Conservation (phyloP, 805 yeast genomes). For the Lachancea nothofagi region DNA sequence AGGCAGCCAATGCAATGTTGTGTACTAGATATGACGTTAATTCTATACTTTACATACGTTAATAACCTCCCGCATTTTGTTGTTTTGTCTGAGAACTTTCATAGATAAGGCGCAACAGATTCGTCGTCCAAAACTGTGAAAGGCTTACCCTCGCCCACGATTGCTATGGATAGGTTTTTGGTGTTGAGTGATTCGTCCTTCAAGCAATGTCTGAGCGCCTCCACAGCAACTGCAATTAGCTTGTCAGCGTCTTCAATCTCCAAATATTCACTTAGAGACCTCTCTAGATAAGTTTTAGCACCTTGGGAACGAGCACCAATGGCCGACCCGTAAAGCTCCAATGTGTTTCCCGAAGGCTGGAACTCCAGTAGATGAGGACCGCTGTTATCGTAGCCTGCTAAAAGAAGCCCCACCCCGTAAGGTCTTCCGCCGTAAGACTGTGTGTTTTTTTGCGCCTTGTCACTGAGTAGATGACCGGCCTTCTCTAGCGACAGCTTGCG, state of each 20-base stretch:
- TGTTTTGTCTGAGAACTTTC: too few relatives aligned
- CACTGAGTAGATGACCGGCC: conserved; percentile 83
- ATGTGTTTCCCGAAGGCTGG: conserved; percentile 90
- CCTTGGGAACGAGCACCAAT: conserved; percentile 99
- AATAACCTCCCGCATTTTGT: too few relatives aligned
- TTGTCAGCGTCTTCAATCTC: conserved; percentile 58
- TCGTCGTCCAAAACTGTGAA: conserved; percentile 85
- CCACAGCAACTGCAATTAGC: conserved; percentile 77
- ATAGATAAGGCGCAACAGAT: conserved; percentile 45
- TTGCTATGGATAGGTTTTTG: conserved; percentile 83
- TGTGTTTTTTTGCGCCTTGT: conserved; percentile 95
- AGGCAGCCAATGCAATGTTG: neutral
- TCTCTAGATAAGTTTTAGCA: conserved; percentile 91
- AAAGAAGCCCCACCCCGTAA: conserved; percentile 91
- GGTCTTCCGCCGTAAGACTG: conserved; percentile 96
- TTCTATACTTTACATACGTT: conserved; percentile 8
- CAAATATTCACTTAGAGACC: conserved; percentile 66
- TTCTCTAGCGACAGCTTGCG: conserved; percentile 77
- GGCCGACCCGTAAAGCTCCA: conserved; percentile 90
- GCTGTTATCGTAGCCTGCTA: conserved; percentile 86
- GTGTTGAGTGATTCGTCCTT: conserved; percentile 88
- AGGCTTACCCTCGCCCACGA: conserved; percentile 76
- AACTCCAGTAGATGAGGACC: conserved; percentile 95
- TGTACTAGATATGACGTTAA: conserved; percentile 1
- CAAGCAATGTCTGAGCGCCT: conserved; percentile 88